Conservation (phyloP, 2,329 filamentous ascomycete species). For the Fusarium sp. region DNA sequence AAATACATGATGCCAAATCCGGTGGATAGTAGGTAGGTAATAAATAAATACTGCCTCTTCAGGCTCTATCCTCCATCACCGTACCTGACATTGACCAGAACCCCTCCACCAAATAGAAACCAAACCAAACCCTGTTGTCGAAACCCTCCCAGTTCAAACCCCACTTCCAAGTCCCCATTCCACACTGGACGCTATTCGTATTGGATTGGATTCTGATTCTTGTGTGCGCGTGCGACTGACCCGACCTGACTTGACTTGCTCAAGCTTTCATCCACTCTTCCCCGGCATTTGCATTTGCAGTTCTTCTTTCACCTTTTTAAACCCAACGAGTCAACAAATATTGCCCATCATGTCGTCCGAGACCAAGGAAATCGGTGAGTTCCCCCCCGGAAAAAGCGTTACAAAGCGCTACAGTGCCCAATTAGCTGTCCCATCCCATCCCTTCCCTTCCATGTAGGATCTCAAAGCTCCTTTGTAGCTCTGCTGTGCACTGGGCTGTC, state of each 20-base stretch:
- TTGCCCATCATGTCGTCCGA: constrained; percentile 57
- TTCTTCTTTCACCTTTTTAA: constrained; percentile 34
- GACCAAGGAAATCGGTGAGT: constrained; percentile 57
- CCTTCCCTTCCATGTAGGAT: neutral
- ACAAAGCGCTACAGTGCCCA: neutral
- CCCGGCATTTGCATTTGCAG: constrained; percentile 33
- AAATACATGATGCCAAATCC: neutral
- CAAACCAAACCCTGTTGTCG: constrained; percentile 34
- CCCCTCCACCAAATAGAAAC: constrained; percentile 21
- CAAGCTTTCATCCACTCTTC: constrained; percentile 38
- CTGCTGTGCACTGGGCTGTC: constrained; percentile 3
- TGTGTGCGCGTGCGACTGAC: constrained; percentile 31
- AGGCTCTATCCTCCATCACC: neutral
- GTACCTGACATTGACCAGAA: neutral
- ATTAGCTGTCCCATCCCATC: neutral
- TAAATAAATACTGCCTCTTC: neutral
- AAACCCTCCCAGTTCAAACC: constrained; percentile 39
- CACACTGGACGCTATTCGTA: constrained; percentile 33
- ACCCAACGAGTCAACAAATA: constrained; percentile 30
- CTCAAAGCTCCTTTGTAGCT: constrained; percentile 9
- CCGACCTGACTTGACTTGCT: constrained; percentile 36
- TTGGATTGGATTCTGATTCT: constrained; percentile 20
- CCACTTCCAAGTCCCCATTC: constrained; percentile 34
- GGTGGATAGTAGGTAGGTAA: neutral
- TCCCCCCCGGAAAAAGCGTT: neutral